Percentiles rank a stretch among this genome's conserved stretches.
Conservation (phyloP, 2,329 filamentous ascomycete genomes). For the Neonectria ditissima region DNA sequence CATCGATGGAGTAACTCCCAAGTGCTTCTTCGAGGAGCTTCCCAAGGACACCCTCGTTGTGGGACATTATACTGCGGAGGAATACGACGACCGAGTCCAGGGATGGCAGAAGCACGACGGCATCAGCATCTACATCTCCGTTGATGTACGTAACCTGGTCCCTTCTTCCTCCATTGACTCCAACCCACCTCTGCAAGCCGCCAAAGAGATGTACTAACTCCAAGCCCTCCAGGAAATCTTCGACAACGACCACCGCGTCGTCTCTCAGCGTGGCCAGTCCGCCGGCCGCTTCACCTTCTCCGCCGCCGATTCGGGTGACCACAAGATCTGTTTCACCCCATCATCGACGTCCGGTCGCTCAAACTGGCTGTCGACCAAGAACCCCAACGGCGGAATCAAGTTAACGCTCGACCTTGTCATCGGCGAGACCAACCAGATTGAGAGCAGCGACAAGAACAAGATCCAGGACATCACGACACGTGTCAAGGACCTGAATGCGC, state of each 20-base stretch:
- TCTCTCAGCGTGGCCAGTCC: conserved; percentile 82
- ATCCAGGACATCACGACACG: conserved; percentile 89
- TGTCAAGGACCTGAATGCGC: conserved; percentile 87
- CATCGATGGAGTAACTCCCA: conserved; percentile 85
- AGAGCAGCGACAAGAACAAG: conserved; percentile 93
- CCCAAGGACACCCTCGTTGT: conserved; percentile 98
- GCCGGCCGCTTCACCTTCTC: conserved; percentile 94
- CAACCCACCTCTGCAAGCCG: neutral
- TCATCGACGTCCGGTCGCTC: conserved; percentile 76
- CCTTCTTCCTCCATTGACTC: neutral
- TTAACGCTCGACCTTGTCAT: conserved; percentile 91
- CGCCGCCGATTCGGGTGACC: conserved; percentile 92
- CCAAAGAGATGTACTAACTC: conserved; percentile 17
- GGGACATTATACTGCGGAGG: conserved; percentile 88
- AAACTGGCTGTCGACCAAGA: conserved; percentile 77
- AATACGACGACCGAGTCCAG: conserved; percentile 78
- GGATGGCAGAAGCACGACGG: conserved; percentile 79
- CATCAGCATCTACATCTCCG: conserved; percentile 88
- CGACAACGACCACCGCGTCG: conserved; percentile 96
- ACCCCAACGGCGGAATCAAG: conserved; percentile 81
- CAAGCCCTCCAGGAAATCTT: conserved; percentile 79
- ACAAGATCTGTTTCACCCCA: conserved; percentile 94
- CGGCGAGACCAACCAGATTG: conserved; percentile 92
- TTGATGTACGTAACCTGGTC: conserved; percentile 71
- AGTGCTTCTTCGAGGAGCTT: conserved; percentile 98